Base-by-base conservation (phyloP, 140 eudicot species). In the Cichorium intybus region DNA sequence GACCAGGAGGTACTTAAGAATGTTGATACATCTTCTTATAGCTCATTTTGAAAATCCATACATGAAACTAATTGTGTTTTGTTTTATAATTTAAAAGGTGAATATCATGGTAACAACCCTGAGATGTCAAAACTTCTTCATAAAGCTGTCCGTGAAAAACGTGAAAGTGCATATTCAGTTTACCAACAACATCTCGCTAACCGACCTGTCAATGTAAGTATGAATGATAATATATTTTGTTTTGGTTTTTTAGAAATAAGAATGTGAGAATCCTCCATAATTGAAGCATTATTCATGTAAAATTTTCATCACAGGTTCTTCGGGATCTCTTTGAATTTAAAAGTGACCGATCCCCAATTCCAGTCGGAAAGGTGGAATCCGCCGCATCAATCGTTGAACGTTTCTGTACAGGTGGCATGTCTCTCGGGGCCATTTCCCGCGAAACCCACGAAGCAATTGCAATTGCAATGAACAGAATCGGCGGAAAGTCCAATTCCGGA, bases 361-460 rank as follows among this genome's bases (percentile, higher is more conserved):
- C 99, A 56, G 89, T 94, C 27, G 99, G 99, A 68, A 94, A 57
- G 80, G 97, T 94, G 55, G 99, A 94, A 76, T 74, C 97, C 60
- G 99, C 99, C 54, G 35, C 85, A 23, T 84, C 97, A 28, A 94
- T 94, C 33, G 99, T 84, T 39, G 82, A 86, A 75, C 87, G 97
- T 10, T 94, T 94, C 69, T 94, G 99, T 70, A 94, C 97, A 0
- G 99, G 99, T 75, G 99, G 99, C 69, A 94, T 94, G 97, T 94
- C 99, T 43, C 99, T 94, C 56, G 99, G 99, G 68, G 97, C 97
- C 56, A 94, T 94, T 66, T 94, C 99, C 24, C 78, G 99, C 75
- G 99, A 94, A 82, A 94, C 99, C 23, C 99, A 89, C 56, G 97
- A 94, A 77, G 97, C 97, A 68, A 94, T 94, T 80, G 99, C 99